phyloP scores from a whole-genome alignment of 2,329 filamentous ascomycete species.

The Parastagonospora avenae region DNA sequence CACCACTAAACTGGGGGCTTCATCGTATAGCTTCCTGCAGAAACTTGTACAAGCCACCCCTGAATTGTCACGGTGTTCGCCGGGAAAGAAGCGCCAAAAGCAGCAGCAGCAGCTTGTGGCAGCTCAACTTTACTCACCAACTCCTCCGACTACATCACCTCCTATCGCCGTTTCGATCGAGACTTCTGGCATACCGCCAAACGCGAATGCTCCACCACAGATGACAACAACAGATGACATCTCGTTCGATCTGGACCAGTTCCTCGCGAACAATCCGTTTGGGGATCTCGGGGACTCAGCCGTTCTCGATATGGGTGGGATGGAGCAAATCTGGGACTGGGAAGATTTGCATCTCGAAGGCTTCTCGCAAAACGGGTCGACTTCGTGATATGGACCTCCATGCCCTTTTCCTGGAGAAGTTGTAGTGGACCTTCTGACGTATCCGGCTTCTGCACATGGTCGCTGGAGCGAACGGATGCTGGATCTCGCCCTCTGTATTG shows the following conservation, averaged over 20 bases:
- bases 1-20: conserved; percentile 35
- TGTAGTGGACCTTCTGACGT: too few species aligned
- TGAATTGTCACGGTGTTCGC: conserved; percentile 19
- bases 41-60: conserved; percentile 38
- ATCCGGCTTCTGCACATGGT: too few species aligned
- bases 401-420: too few species aligned
- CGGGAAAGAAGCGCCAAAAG: conserved; percentile 24
- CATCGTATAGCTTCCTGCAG: conserved; percentile 37
- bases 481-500: too few species aligned
- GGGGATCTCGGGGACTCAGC: conserved; percentile 8
- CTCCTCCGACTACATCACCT: not conserved
- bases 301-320: conserved; percentile 32
- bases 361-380: conserved; percentile 4
- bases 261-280: conserved; percentile 35
- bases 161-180: not conserved
- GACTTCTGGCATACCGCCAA: not conserved
- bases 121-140: not conserved
- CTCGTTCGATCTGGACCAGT: conserved; percentile 36
- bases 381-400: not conserved
- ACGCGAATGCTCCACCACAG: not conserved
- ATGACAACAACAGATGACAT: conserved; percentile 20
- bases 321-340: conserved; percentile 43
- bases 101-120: conserved; percentile 4
- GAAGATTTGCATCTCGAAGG: conserved; percentile 32
- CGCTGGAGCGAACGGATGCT: too few species aligned